Evolutionary conservation across 2,329 filamentous ascomycete species (phyloP).

Genomic region (Fusarium nematophilum): DNA sequence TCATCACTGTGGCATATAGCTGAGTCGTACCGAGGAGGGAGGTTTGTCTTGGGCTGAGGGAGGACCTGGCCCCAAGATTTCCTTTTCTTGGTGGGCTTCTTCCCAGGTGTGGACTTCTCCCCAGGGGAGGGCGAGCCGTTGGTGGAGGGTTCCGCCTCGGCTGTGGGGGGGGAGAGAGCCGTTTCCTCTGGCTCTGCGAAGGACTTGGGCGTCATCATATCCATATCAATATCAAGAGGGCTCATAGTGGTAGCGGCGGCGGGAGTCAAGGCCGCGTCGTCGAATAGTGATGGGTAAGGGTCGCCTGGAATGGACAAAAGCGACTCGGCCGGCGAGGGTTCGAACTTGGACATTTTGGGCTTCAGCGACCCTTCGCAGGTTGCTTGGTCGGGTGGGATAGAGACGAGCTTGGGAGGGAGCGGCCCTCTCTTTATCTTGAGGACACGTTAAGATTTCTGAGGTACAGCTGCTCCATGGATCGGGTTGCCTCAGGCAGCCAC

Average conservation of each 20-base stretch:
- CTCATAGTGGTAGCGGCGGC: slow-evolving; percentile 52
- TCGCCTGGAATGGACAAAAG: slow-evolving; percentile 63
- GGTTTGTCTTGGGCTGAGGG: slow-evolving; percentile 94
- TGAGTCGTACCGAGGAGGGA: slow-evolving; percentile 80
- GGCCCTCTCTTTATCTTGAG: slow-evolving; percentile 51
- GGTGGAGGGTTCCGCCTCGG: slow-evolving; percentile 33
- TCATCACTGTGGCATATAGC: neutral
- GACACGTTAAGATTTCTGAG: slow-evolving; percentile 46
- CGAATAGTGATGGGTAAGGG: slow-evolving; percentile 62
- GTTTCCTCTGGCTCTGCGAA: slow-evolving; percentile 47
- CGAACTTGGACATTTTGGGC: slow-evolving; percentile 62
- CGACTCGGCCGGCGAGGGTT: slow-evolving; percentile 66
- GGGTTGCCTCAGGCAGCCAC: slow-evolving; percentile 46
- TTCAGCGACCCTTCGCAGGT: slow-evolving; percentile 30
- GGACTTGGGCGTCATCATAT: slow-evolving; percentile 63
- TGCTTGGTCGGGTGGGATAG: slow-evolving; percentile 26
- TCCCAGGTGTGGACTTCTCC: slow-evolving; percentile 56
- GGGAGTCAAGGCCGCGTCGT: slow-evolving; percentile 47
- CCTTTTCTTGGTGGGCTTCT: slow-evolving; percentile 88
- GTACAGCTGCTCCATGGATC: slow-evolving; percentile 14
- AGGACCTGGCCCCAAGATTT: slow-evolving; percentile 99
- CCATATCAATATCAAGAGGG: too few species aligned
- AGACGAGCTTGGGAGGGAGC: slow-evolving; percentile 27
- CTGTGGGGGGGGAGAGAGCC: slow-evolving; percentile 9
- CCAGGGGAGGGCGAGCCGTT: slow-evolving; percentile 40